Evolutionary conservation across 148 eudicot genomes (phyloP), one percentile per base, ranked within the genome.

Genomic region (Salicornia ramosissima): DNA sequence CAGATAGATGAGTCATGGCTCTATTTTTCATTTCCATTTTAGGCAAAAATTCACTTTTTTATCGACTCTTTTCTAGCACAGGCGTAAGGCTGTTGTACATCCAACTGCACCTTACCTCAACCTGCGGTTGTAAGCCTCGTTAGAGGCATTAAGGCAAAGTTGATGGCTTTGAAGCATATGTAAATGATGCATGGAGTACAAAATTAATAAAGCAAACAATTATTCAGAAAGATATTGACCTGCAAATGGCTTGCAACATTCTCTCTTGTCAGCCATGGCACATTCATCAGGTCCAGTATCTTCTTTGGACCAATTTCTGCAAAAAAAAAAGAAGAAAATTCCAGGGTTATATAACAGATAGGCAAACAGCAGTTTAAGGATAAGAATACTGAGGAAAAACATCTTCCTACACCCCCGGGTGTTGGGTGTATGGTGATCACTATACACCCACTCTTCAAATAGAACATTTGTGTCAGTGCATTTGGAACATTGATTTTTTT

Each of bases 161-260:
- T 52, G 67, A 16, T 56, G 60, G 15, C 58, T n/a, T n/a, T n/a
- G n/a, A 33, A 45, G 16, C 40, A 36, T 34, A 26, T 62, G 33
- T 18, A 26, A 59, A 76, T 54, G 39, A 64, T 43, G 43, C 29
- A 65, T 49, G 18, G 15, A 69, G 60, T 36, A 31, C 24, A 45
- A 40, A 2, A 73, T 19, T 47, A 19, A 29, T 18, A 61, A n/a
- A 14, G 24, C 56, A 69, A 68, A 13, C 56, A 47, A 67, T 18
- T 36, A 58, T 51, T 33, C 16, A 50, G 40, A 33, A 46, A 56
- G 60, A 26, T 58, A 58, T 69, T 72, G 76, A 94, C 99, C 99
- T 94, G 99, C 77, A 94, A 83, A 80, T 94, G 99, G 83, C 97
- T 94, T 8, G 99, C 99, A 58, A 94, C 99, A 74, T 94, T 94